These are phyloP conservation scores for Sphaerostilbella broomeana DNA, from an alignment of 2,329 filamentous ascomycete species.

Conservation along the genomic window DNA sequence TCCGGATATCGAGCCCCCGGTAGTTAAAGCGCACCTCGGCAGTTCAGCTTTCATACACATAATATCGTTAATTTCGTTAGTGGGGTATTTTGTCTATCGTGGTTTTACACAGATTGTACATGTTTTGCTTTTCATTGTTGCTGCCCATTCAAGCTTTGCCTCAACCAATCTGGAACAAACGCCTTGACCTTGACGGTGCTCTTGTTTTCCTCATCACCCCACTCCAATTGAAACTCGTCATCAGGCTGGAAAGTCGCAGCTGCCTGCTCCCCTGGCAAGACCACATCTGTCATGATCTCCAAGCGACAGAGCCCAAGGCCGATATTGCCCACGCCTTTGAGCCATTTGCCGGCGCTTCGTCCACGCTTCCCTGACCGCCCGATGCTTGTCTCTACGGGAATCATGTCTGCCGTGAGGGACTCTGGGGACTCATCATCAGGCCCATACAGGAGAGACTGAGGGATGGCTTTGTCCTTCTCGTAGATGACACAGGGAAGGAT, in stretches of 20 bases:
- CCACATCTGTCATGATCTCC: slow-evolving; percentile 82
- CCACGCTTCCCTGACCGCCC: slow-evolving; percentile 48
- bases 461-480: slow-evolving; percentile 33
- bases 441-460: slow-evolving; percentile 41
- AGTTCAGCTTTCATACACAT: too few relatives aligned
- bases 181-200: slow-evolving; percentile 58
- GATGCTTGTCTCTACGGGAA: slow-evolving; percentile 44
- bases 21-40: too few relatives aligned
- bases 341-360: slow-evolving; percentile 73
- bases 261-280: slow-evolving; percentile 60
- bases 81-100: background rate
- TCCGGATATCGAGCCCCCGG: too few relatives aligned
- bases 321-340: slow-evolving; percentile 74
- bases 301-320: slow-evolving; percentile 81
- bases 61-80: too few relatives aligned
- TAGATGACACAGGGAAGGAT: slow-evolving; percentile 77
- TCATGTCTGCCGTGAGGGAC: slow-evolving; percentile 27
- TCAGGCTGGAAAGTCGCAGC: slow-evolving; percentile 55
- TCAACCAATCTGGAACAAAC: slow-evolving; percentile 75
- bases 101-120: too few relatives aligned
- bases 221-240: slow-evolving; percentile 56
- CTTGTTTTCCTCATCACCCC: slow-evolving; percentile 37
- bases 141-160: slow-evolving; percentile 31
- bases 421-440: slow-evolving; percentile 24
- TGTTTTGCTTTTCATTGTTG: too few relatives aligned